phyloP scores from a whole-genome alignment of 2,329 filamentous ascomycete genomes.

The Lecanoromycetidae sp. region DNA sequence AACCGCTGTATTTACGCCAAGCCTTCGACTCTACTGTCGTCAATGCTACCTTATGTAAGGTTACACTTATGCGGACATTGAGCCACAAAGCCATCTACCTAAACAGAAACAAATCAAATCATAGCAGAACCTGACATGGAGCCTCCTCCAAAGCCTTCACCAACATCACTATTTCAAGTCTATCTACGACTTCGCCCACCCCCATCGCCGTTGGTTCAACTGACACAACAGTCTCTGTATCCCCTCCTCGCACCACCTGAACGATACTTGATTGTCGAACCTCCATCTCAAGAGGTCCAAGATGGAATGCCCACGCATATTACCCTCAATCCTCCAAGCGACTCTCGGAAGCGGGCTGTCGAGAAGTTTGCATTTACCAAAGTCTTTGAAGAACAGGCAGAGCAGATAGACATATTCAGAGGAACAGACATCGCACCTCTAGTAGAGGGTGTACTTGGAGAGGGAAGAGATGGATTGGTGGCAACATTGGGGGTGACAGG shows the following conservation, averaged over 20 bases:
- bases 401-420: conserved; percentile 77
- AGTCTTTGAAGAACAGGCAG: conserved; percentile 78
- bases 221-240: conserved; percentile 29
- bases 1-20: too few species aligned
- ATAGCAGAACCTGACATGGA: conserved; percentile 25
- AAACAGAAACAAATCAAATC: neutral
- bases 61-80: too few species aligned
- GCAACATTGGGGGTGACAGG: conserved; percentile 91
- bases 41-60: too few species aligned
- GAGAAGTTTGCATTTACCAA: conserved; percentile 91
- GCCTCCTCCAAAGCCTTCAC: conserved; percentile 32
- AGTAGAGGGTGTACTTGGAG: conserved; percentile 68
- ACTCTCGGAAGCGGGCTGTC: conserved; percentile 70
- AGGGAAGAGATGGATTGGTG: conserved; percentile 77
- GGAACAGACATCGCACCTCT: conserved; percentile 62
- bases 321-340: conserved; percentile 67
- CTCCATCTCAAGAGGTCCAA: conserved; percentile 31
- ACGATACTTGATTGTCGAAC: conserved; percentile 69
- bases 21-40: too few species aligned
- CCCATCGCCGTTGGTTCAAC: conserved; percentile 25
- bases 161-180: conserved; percentile 71
- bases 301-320: conserved; percentile 53
- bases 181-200: conserved; percentile 74
- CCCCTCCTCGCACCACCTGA: conserved; percentile 37
- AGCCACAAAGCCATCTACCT: neutral